Evolutionary conservation across 495 filamentous ascomycete species (phyloP), one percentile per base, ranked within the genome.

Genomic region (Astrocystis sublimbata): DNA sequence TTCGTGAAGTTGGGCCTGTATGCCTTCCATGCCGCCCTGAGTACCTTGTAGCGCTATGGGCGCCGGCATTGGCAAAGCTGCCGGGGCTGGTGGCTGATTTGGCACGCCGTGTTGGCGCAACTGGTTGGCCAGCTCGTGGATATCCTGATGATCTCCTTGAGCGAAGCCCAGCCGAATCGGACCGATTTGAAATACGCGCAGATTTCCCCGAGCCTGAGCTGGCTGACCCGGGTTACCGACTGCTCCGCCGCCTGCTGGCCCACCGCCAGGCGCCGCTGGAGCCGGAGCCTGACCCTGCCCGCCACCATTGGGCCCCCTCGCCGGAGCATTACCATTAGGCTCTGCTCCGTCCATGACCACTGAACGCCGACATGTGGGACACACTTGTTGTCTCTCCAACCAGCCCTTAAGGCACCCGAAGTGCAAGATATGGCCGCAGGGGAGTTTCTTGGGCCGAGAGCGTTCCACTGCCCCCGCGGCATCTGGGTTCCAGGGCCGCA

Each of bases 301-400:
- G 59, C 45, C 62, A 51, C 55, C 57, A 51, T 70, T 60, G 15
- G 57, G 64, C n/a, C 62, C 64, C 13, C 47, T 60, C 38, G 65
- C 55, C 10, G 42, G 63, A 40, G 15, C 61, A 41, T 9, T 42
- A n/a, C 58, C 60, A 46, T 67, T 51, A 41, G 65, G 58, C 1
- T 17, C 28, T 31, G 51, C 6, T 38, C 62, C 68, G 0, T 76
- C 71, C 26, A 75, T 69, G 43, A 90, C 75, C 31, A 98, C 96
- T 21, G 94, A 85, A 31, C 91, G 83, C 59, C 94, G 86, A 72
- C 94, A 98, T 3, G 93, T 98, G 10, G 94, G 94, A 73, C 94
- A 98, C 23, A 94, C 92, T 73, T 98, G 96, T 73, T 98, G 94
- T 57, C 94, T 87, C 77, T 98, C 94, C n/a, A 98, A 79, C 94